Evolutionary conservation across 164 flowering plant genomes (phyloP).

Genomic region (Santalum album): DNA sequence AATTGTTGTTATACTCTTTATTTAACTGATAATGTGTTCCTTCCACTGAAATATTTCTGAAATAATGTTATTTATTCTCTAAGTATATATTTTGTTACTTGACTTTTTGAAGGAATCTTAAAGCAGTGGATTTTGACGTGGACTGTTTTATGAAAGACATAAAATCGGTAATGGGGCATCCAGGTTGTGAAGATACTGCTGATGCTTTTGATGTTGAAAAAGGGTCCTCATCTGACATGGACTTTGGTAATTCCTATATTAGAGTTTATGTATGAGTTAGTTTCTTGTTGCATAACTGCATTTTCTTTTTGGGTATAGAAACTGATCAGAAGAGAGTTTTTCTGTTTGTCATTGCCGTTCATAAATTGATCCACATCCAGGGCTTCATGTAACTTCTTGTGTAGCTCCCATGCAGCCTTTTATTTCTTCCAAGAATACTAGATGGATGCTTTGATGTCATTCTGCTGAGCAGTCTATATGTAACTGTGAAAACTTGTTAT

Average conservation of each 20-base stretch:
- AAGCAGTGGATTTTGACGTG: slow-evolving; percentile 60
- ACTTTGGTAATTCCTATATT: slow-evolving; percentile 44
- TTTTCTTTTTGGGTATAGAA: too few species aligned
- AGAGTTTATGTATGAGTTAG: too few species aligned
- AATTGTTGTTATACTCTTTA: neutral
- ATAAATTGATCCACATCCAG: too few species aligned
- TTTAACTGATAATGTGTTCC: neutral
- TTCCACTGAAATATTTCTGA: neutral
- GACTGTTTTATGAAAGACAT: slow-evolving; percentile 71
- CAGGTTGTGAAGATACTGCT: slow-evolving; percentile 18
- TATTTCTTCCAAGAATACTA: too few species aligned
- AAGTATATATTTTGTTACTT: neutral
- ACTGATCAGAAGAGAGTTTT: too few species aligned
- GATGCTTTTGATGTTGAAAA: slow-evolving; percentile 37
- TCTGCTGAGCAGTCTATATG: too few species aligned
- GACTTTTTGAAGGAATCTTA: slow-evolving; percentile 30
- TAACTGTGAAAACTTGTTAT: too few species aligned
- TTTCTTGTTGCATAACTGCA: too few species aligned
- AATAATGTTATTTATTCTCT: neutral
- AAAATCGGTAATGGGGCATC: slow-evolving; percentile 46
- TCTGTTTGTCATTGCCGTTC: too few species aligned
- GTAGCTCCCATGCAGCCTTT: too few species aligned
- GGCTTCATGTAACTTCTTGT: too few species aligned
- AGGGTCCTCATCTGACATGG: slow-evolving; percentile 69
- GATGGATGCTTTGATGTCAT: too few species aligned